Conservation (phyloP, 2,329 filamentous ascomycete genomes). For the Colletotrichum liriopes region DNA sequence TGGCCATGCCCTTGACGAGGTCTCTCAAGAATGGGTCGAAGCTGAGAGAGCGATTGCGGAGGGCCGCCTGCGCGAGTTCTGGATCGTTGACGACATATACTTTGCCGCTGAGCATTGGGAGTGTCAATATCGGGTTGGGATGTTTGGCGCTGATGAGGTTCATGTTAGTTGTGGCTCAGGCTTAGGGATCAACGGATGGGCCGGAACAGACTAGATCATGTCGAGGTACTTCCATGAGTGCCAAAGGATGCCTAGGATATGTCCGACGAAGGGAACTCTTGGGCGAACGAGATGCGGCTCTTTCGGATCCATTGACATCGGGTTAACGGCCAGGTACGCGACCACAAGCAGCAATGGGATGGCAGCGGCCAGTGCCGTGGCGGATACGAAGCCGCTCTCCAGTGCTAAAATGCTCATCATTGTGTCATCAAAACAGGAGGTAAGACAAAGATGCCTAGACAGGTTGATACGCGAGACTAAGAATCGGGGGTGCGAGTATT, state of each 20-base stretch:
- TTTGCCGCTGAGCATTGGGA: conserved; percentile 60
- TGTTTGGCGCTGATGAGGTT: neutral
- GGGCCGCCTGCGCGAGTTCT: conserved; percentile 55
- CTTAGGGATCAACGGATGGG: neutral
- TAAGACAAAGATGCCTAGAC: too few relatives aligned
- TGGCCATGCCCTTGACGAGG: conserved; percentile 55
- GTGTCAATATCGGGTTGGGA: conserved; percentile 55
- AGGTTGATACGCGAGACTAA: neutral
- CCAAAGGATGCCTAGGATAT: conserved; percentile 60
- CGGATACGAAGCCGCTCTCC: neutral
- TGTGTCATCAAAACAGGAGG: neutral
- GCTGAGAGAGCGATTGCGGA: conserved; percentile 58
- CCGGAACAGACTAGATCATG: conserved; percentile 53
- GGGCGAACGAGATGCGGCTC: conserved; percentile 62
- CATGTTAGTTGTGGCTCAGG: neutral
- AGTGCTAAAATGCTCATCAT: neutral
- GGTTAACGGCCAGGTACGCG: neutral
- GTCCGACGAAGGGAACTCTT: conserved; percentile 61
- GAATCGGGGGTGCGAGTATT: too few relatives aligned
- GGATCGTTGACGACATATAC: conserved; percentile 61
- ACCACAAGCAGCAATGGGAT: neutral
- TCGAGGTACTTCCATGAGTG: conserved; percentile 55
- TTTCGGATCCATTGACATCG: conserved; percentile 46
- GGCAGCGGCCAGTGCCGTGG: neutral
- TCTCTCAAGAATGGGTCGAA: conserved; percentile 61